Conservation (phyloP, 2,329 filamentous ascomycete species). For the Calonectria naviculata region DNA sequence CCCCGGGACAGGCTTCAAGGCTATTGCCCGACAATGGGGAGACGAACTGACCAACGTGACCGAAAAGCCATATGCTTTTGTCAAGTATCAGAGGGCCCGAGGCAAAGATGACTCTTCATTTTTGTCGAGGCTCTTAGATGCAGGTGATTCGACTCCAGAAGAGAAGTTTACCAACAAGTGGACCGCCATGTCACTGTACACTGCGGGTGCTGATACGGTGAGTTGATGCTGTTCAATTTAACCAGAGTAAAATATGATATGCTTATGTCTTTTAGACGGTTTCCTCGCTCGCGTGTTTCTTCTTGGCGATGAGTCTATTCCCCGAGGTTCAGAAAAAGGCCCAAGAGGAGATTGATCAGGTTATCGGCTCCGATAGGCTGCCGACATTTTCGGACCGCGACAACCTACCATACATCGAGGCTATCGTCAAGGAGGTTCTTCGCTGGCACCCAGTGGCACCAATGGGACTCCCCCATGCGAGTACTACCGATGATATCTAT, state of each 20-base stretch:
- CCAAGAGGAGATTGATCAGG: slow-evolving; percentile 32
- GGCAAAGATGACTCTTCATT: slow-evolving; percentile 25
- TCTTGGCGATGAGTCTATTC: slow-evolving; percentile 27
- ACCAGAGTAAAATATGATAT: too few relatives aligned
- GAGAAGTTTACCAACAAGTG: slow-evolving; percentile 30
- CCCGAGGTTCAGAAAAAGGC: slow-evolving; percentile 28
- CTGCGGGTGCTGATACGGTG: slow-evolving; percentile 34
- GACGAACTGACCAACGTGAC: slow-evolving; percentile 3
- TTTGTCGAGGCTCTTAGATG: slow-evolving; percentile 14
- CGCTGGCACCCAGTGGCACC: slow-evolving; percentile 44
- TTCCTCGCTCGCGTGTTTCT: slow-evolving; percentile 27
- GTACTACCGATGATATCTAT: slow-evolving; percentile 41
- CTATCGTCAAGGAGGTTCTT: slow-evolving; percentile 42
- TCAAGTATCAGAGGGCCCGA: slow-evolving; percentile 21
- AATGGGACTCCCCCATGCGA: slow-evolving; percentile 50
- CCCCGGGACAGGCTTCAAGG: slow-evolving; percentile 26
- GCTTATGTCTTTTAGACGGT: too few relatives aligned
- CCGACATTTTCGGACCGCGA: slow-evolving; percentile 35
- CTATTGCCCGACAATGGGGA: slow-evolving; percentile 19
- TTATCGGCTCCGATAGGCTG: slow-evolving; percentile 40
- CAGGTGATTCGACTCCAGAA: slow-evolving; percentile 18
- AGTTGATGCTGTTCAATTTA: not conserved
- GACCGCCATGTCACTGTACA: slow-evolving; percentile 33
- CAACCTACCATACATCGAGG: slow-evolving; percentile 41
- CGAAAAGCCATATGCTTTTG: slow-evolving; percentile 30